Percentiles rank a stretch among this genome's conserved stretches.
phyloP scores from a whole-genome alignment of 805 yeast species.

The Starmerella etchellsii region DNA sequence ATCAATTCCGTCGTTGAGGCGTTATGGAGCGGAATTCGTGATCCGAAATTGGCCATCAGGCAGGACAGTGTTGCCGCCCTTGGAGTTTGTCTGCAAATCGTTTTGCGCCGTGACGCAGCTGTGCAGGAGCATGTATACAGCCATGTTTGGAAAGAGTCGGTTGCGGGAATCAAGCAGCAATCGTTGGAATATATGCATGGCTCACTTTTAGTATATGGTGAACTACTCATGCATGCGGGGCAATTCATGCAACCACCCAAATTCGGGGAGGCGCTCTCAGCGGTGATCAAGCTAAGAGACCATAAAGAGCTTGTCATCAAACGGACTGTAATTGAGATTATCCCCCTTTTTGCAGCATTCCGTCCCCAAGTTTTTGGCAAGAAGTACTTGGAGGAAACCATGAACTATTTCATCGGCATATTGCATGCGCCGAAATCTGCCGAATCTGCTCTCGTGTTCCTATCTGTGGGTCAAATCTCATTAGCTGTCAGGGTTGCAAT shows the following conservation, averaged over 20 bases:
- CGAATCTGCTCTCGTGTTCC: conserved; percentile 64
- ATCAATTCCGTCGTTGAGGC: conserved; percentile 67
- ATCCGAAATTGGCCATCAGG: conserved; percentile 59
- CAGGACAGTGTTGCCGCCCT: conserved; percentile 74
- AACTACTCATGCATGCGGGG: conserved; percentile 59
- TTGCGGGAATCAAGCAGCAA: conserved; percentile 38
- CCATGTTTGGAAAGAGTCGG: conserved; percentile 55
- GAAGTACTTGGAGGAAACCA: conserved; percentile 64
- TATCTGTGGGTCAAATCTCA: conserved; percentile 76
- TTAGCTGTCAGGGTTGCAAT: conserved; percentile 65
- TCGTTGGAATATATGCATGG: conserved; percentile 74
- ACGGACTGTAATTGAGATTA: conserved; percentile 68
- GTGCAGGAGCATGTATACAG: conserved; percentile 65
- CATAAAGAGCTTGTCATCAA: conserved; percentile 64
- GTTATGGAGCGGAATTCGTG: conserved; percentile 80
- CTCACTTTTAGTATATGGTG: conserved; percentile 67
- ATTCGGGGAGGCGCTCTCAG: conserved; percentile 66
- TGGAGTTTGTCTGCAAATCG: conserved; percentile 62
- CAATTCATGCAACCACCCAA: conserved; percentile 50
- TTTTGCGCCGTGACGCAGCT: conserved; percentile 62
- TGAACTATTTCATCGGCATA: conserved; percentile 64
- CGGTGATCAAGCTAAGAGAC: conserved; percentile 58
- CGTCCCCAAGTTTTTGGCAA: conserved; percentile 64
- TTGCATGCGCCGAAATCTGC: conserved; percentile 48
- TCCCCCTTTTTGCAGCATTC: conserved; percentile 73